Conservation (phyloP, 2,329 filamentous ascomycete genomes). For the Tympanopsis confertula region DNA sequence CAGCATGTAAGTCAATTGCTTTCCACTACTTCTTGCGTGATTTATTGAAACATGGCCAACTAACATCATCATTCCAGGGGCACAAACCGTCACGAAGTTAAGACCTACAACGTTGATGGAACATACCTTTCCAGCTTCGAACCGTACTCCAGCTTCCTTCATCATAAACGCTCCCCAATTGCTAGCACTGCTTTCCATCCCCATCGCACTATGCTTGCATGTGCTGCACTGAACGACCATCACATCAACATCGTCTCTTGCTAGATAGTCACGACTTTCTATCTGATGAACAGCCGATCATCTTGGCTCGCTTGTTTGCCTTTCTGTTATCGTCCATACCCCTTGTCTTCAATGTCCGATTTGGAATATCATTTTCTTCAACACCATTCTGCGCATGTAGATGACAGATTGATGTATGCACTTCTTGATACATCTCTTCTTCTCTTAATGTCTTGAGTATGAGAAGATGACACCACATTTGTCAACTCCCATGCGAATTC, state of each 20-base stretch:
- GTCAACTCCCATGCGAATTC: no score
- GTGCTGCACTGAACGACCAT: conserved; percentile 73
- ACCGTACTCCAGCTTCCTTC: conserved; percentile 79
- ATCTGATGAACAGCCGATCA: no score
- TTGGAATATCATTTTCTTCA: no score
- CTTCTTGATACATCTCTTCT: no score
- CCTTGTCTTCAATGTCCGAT: no score
- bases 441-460: no score
- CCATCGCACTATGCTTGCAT: conserved; percentile 81
- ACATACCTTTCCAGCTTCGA: conserved; percentile 71
- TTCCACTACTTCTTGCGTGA: conserved; percentile 1
- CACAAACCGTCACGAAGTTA: conserved; percentile 76
- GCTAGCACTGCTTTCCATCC: conserved; percentile 89
- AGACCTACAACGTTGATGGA: conserved; percentile 83
- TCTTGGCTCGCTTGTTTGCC: no score
- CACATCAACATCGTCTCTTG: conserved; percentile 83
- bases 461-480: no score
- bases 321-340: no score
- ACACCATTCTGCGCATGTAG: no score
- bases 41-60: conserved; percentile 13
- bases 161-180: conserved; percentile 72
- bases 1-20: conserved; percentile 71
- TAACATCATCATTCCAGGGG: conserved; percentile 43
- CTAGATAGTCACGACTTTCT: no score
- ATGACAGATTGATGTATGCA: no score